These are phyloP conservation scores for Kodamaea sp. DNA, from an alignment of 1,139 yeast species.

Conservation along the genomic window DNA sequence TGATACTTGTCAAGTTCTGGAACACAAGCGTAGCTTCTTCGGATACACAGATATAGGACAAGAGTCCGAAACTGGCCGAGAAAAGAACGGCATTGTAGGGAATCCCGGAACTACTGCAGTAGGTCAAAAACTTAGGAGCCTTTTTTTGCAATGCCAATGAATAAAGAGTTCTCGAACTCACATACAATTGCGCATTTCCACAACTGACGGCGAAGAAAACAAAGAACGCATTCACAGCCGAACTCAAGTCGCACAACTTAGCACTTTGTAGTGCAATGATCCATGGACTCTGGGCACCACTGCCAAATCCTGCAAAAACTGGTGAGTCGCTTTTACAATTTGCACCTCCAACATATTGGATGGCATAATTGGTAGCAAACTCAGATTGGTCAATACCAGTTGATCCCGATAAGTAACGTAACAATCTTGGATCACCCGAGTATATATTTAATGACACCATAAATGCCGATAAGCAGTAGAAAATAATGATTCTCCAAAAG, in stretches of 20 bases:
- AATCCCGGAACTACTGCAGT: constrained; percentile 65
- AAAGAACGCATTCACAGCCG: constrained; percentile 65
- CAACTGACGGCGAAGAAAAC: constrained; percentile 77
- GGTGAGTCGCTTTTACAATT: constrained; percentile 36
- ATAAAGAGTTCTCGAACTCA: constrained; percentile 75
- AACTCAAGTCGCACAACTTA: constrained; percentile 61
- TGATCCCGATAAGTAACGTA: constrained; percentile 49
- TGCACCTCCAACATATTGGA: constrained; percentile 42
- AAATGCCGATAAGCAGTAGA: constrained; percentile 71
- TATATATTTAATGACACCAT: constrained; percentile 70
- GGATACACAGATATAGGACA: constrained; percentile 61
- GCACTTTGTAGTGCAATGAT: constrained; percentile 74
- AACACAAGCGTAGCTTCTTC: constrained; percentile 65
- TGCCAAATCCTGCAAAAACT: constrained; percentile 50
- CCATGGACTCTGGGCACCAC: constrained; percentile 77
- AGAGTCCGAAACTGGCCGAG: constrained; percentile 59
- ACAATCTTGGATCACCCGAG: constrained; percentile 72
- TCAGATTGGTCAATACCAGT: constrained; percentile 30
- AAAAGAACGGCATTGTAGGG: constrained; percentile 71
- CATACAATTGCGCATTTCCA: constrained; percentile 76
- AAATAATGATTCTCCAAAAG: constrained; percentile 67
- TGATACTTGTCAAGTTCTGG: constrained; percentile 61
- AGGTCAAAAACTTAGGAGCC: constrained; percentile 61
- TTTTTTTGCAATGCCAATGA: constrained; percentile 72
- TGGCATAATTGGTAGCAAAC: constrained; percentile 31